Percentiles rank a stretch among this genome's conserved stretches.
These are phyloP conservation scores for Calvatia gigantea DNA, from an alignment of 768 basidiomycete species.

Conservation along the genomic window DNA sequence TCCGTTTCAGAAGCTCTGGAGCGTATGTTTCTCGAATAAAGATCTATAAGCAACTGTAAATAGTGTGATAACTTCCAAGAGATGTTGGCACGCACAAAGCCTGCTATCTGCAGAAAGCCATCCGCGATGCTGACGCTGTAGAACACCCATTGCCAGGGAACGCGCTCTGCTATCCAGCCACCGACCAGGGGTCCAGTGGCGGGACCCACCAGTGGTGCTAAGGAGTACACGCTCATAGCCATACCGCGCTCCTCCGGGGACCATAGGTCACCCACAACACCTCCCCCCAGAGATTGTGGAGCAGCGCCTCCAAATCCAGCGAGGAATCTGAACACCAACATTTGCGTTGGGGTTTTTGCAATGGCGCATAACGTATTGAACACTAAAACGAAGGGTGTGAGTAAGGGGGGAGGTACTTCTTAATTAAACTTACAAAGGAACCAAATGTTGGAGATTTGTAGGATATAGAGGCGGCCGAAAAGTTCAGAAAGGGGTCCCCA, in stretches of 20 bases:
- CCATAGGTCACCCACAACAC: constrained; percentile 51
- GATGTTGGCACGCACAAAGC: constrained; percentile 36
- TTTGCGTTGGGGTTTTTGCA: constrained; percentile 44
- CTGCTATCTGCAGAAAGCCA: constrained; percentile 41
- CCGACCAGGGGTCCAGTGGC: constrained; percentile 33
- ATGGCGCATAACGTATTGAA: constrained; percentile 51
- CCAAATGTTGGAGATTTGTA: constrained; percentile 56
- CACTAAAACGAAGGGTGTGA: constrained; percentile 20
- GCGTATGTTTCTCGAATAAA: constrained; percentile 39
- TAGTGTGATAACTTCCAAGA: background rate
- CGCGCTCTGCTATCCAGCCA: constrained; percentile 45
- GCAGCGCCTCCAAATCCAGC: constrained; percentile 65
- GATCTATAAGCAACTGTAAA: constrained; percentile 12
- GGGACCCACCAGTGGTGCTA: constrained; percentile 50
- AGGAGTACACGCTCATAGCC: constrained; percentile 49
- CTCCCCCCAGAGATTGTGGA: constrained; percentile 59
- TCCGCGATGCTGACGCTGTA: constrained; percentile 53
- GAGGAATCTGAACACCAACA: constrained; percentile 60
- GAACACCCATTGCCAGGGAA: constrained; percentile 62
- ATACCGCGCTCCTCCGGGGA: constrained; percentile 47
- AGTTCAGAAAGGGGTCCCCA: constrained; percentile 37
- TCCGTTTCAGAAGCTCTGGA: constrained; percentile 43
- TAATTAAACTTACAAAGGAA: constrained; percentile 43
- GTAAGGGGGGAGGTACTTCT: background rate
- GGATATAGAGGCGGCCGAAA: constrained; percentile 40